Evolutionary conservation across 2,329 filamentous ascomycete genomes (phyloP).

Genomic region (Shiraia sp.): DNA sequence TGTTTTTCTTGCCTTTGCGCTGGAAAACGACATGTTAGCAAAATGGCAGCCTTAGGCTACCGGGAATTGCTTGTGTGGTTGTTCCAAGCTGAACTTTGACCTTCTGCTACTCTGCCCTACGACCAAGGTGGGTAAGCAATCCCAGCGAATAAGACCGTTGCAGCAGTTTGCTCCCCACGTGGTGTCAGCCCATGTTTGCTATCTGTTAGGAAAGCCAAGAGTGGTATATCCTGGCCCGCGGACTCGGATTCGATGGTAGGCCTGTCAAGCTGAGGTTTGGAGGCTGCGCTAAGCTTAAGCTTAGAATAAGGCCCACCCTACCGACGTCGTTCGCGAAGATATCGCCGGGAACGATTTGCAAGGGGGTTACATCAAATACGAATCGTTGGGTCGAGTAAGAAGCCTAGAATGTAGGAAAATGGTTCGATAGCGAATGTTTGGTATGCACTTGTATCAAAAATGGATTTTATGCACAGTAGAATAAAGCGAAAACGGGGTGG

Average conservation of each 20-base stretch:
- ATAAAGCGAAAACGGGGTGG: background rate
- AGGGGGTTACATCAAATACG: background rate
- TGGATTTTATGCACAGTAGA: constrained; percentile 3
- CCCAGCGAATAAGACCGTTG: too few species aligned
- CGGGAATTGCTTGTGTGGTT: too few species aligned
- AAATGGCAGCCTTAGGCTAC: too few species aligned
- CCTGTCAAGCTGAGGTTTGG: constrained; percentile 7
- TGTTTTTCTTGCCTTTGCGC: too few species aligned
- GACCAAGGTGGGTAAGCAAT: too few species aligned
- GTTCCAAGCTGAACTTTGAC: too few species aligned
- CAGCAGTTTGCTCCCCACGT: too few species aligned
- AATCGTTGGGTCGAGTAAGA: background rate
- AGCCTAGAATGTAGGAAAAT: background rate
- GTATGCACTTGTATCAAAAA: too few species aligned
- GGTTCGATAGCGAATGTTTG: background rate
- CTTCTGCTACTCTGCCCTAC: too few species aligned
- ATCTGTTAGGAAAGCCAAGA: background rate
- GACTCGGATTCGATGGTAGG: constrained; percentile 7
- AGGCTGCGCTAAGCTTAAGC: constrained; percentile 6
- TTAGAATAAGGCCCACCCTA: background rate
- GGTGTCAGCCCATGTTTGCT: constrained; percentile 1
- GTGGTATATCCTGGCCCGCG: constrained; percentile 4
- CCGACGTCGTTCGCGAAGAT: background rate
- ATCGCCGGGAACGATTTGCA: background rate
- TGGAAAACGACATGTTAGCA: too few species aligned